A percentile compares a stretch with the other conserved stretches of the same genome.
Evolutionary conservation across 1,284 basidiomycete species (phyloP).

Genomic region (Leucoagaricus sp.): DNA sequence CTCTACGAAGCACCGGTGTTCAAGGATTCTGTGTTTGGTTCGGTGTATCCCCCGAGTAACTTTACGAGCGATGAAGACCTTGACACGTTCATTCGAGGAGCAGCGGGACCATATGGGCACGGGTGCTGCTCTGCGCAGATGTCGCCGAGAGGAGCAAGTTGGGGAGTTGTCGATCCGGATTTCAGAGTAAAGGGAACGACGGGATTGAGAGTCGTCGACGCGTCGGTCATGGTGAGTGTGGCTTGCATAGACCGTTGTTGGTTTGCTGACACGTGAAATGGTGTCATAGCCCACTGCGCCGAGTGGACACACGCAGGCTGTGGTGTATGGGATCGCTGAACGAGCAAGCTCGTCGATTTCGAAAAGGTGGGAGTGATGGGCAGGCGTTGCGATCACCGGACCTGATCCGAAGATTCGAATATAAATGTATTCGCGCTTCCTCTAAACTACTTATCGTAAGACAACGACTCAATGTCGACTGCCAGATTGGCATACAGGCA

Average conservation of each 20-base stretch:
- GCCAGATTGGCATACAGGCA: no score
- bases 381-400: no score
- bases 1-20: constrained; percentile 30
- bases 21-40: constrained; percentile 21
- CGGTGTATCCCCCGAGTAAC: neutral
- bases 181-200: constrained; percentile 17
- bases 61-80: neutral
- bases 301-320: constrained; percentile 22
- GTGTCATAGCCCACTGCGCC: constrained; percentile 18
- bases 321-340: constrained; percentile 23
- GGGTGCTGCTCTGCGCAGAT: constrained; percentile 14
- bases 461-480: no score
- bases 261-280: no score
- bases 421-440: no score
- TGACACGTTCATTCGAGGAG: neutral
- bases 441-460: no score
- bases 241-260: no score
- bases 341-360: constrained; percentile 21
- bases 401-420: no score
- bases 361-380: no score
- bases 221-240: constrained; percentile 16
- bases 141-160: constrained; percentile 8
- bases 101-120: constrained; percentile 2
- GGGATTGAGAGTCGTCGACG: constrained; percentile 18
- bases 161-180: constrained; percentile 18